Evolutionary conservation across 208 protist genomes (phyloP).

Genomic region (Vickermania ingenoplastis): DNA sequence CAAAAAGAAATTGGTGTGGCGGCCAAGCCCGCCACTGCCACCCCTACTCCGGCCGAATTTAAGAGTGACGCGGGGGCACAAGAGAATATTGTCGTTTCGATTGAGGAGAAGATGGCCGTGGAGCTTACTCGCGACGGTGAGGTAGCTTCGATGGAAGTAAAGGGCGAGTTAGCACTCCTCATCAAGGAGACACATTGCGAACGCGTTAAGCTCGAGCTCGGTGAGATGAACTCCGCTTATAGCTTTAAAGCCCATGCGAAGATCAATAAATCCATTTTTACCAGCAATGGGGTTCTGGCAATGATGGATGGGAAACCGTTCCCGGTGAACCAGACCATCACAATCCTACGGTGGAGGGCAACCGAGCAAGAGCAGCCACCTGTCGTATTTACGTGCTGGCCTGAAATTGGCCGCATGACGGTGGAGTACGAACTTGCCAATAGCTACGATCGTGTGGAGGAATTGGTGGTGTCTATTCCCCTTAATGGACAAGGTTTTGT

Average conservation of each 20-base stretch:
- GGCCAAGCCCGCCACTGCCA: slow-evolving; percentile 2
- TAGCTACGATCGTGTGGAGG: slow-evolving; percentile 25
- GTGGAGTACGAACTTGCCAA: slow-evolving; percentile 76
- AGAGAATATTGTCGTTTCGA: slow-evolving; percentile 39
- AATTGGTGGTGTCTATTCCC: slow-evolving; percentile 50
- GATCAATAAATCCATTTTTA: slow-evolving; percentile 77
- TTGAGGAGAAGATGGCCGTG: slow-evolving; percentile 62
- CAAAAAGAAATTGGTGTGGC: slow-evolving; percentile 54
- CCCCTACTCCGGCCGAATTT: background rate
- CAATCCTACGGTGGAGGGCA: slow-evolving; percentile 62
- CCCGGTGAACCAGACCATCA: slow-evolving; percentile 67
- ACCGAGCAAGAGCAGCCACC: slow-evolving; percentile 19
- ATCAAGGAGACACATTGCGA: slow-evolving; percentile 50
- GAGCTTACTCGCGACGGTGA: slow-evolving; percentile 53
- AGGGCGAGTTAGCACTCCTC: slow-evolving; percentile 66
- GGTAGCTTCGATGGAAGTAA: slow-evolving; percentile 32
- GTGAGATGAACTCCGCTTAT: slow-evolving; percentile 44
- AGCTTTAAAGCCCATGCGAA: slow-evolving; percentile 80
- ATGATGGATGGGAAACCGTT: slow-evolving; percentile 75
- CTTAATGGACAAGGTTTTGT: slow-evolving; percentile 28
- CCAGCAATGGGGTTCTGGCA: slow-evolving; percentile 55
- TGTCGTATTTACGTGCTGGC: slow-evolving; percentile 78
- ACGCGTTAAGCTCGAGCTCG: slow-evolving; percentile 42
- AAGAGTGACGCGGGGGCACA: slow-evolving; percentile 7
- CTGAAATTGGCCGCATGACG: slow-evolving; percentile 46